Evolutionary conservation across 2,329 filamentous ascomycete species (phyloP), one percentile per base, ranked within the genome.

Genomic region (Trichoderma brevicompactum): DNA sequence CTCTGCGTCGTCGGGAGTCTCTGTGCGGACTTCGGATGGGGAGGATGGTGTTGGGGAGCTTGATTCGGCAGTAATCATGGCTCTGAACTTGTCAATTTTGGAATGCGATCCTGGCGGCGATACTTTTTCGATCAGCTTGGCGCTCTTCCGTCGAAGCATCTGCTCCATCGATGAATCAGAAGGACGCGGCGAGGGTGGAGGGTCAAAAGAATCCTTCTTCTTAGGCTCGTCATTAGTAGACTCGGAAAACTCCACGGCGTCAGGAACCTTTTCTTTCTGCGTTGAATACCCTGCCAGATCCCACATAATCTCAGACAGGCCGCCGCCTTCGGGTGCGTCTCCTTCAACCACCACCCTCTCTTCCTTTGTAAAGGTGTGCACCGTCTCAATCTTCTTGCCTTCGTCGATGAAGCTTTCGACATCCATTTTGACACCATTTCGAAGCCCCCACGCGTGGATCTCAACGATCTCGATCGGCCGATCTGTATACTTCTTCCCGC

Each of bases 381-480:
- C 89, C 9, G 86, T 82, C 73, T 92, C 89, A 70, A 98, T 97
- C 71, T 86, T 88, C 79, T 92, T 94, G 6, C 95, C 94, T 70
- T 95, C 90, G n/a, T 98, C 91, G 1, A 88, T 87, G 69, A 89
- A 98, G 0, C 93, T 93, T 74, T 96, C 91, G 0, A 98, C 85
- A 0, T 89, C 86, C 38, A 98, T 85, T 77, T 95, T 96, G 67
- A 98, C 94, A 0, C 94, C 94, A 70, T 94, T 89, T 52, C 92
- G 83, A 58, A 98, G 75, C 0, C 94, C 95, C 92, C 92, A 97
- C 12, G 94, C 87, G 73, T 97, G 94, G 0, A 99, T 83, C 76
- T 98, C 94, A 10, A 94, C 75, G 46, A 98, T 87, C 77, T 98
- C 94, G 1, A 97, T 84, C 54, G 89, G 86, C 17, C 91, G 82